Evolutionary conservation across 805 yeast genomes (phyloP).

Genomic region (Ogataea parapolymorpha): DNA sequence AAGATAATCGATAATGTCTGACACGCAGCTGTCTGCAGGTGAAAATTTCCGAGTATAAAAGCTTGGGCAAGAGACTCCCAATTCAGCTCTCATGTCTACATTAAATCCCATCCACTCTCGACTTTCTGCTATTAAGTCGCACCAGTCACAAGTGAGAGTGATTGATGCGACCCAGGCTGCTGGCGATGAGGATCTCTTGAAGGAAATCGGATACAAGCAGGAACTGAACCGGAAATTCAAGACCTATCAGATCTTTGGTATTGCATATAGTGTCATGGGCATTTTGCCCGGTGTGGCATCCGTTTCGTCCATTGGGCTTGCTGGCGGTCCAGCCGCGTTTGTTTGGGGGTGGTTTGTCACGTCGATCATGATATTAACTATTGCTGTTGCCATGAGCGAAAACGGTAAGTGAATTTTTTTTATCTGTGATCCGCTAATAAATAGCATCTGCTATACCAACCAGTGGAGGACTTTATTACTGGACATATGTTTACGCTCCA

Average conservation of each 20-base stretch:
- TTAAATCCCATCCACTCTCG: conserved; percentile 2
- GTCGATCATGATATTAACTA: conserved; percentile 48
- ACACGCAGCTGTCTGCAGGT: background rate
- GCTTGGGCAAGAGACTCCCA: no score
- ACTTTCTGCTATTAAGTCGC: conserved; percentile 3
- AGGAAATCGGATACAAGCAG: conserved; percentile 67
- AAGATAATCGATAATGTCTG: background rate
- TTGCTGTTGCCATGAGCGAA: conserved; percentile 65
- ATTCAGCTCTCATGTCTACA: background rate
- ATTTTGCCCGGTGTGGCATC: conserved; percentile 63
- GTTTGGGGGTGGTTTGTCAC: conserved; percentile 74
- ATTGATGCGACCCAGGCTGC: conserved; percentile 27
- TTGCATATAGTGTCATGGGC: conserved; percentile 75
- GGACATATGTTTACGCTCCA: conserved; percentile 68
- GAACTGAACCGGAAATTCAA: conserved; percentile 60
- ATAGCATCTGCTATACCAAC: conserved; percentile 66
- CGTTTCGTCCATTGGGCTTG: conserved; percentile 47
- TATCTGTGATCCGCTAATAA: background rate
- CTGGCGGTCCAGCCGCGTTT: conserved; percentile 62
- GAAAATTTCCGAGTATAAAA: no score
- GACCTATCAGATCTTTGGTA: conserved; percentile 62
- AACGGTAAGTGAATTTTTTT: conserved; percentile 4
- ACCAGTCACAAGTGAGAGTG: conserved; percentile 21
- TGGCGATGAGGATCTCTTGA: conserved; percentile 36
- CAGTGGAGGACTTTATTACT: conserved; percentile 69